Percentiles rank a stretch among this genome's conserved stretches.
Conservation (phyloP, 257 asterid genomes). For the Solanum ossicruentum region DNA sequence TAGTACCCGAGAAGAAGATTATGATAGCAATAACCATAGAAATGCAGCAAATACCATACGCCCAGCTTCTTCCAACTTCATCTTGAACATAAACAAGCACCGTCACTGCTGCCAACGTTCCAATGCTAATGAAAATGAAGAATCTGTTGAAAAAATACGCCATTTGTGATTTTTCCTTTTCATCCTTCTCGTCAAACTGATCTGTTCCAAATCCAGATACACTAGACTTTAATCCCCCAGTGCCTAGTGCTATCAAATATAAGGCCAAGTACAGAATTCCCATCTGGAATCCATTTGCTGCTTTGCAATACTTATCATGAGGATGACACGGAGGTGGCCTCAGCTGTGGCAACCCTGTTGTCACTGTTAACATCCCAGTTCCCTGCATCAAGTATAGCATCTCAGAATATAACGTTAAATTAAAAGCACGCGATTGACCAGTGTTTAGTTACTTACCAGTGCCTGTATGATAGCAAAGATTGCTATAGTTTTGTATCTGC, state of each 20-base stretch:
- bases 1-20: conserved; percentile 1
- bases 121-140: conserved; percentile 38
- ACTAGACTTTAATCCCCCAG: conserved; percentile 91
- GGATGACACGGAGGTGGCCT: conserved; percentile 59
- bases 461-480: conserved; percentile 43
- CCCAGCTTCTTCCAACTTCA: conserved; percentile 10
- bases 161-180: conserved; percentile 70
- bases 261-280: conserved; percentile 57
- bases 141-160: conserved; percentile 73
- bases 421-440: background rate
- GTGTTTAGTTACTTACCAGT: conserved; percentile 19
- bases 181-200: conserved; percentile 86
- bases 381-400: conserved; percentile 30
- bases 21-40: conserved; percentile 27
- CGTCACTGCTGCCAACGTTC: conserved; percentile 14
- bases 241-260: conserved; percentile 76
- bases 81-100: conserved; percentile 9
- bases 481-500: conserved; percentile 69
- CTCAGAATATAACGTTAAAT: background rate
- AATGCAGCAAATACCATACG: conserved; percentile 20
- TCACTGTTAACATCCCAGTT: conserved; percentile 53
- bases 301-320: conserved; percentile 24
- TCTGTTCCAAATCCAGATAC: conserved; percentile 85
- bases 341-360: conserved; percentile 49
- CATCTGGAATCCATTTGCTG: conserved; percentile 68